Conservation (phyloP, 371 early-diverging fungal genomes). For the Scutellospora calospora region DNA sequence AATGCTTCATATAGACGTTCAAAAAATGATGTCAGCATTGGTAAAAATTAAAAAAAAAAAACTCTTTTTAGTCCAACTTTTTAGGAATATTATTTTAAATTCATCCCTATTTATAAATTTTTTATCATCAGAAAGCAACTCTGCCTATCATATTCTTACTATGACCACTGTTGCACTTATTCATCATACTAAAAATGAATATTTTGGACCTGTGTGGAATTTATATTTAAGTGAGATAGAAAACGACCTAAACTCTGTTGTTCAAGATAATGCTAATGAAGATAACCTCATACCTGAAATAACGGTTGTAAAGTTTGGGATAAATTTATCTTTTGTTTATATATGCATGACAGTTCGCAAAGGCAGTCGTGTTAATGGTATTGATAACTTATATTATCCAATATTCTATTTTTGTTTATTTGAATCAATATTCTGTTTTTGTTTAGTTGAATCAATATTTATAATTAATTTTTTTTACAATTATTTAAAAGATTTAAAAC, state of each 20-base stretch:
- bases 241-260: conserved; percentile 46
- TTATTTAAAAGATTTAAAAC: conserved; percentile 51
- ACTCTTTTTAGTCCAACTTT: no score
- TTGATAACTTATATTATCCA: background rate
- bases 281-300: background rate
- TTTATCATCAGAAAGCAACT: conserved; percentile 46
- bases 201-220: conserved; percentile 61
- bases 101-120: background rate
- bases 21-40: conserved; percentile 42
- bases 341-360: conserved; percentile 67
- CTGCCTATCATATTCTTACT: conserved; percentile 48
- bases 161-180: conserved; percentile 64
- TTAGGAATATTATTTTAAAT: conserved; percentile 48
- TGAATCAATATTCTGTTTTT: background rate
- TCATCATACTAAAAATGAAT: conserved; percentile 64
- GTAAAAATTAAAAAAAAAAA: no score
- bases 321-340: conserved; percentile 54
- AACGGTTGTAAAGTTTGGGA: background rate
- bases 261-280: conserved; percentile 49
- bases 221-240: conserved; percentile 60
- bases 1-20: conserved; percentile 47
- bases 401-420: background rate
- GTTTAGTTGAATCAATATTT: background rate
- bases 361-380: conserved; percentile 66
- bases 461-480: no score